Evolutionary conservation across 148 eudicot genomes (phyloP).

Genomic region (Camellia lanceoleosa): DNA sequence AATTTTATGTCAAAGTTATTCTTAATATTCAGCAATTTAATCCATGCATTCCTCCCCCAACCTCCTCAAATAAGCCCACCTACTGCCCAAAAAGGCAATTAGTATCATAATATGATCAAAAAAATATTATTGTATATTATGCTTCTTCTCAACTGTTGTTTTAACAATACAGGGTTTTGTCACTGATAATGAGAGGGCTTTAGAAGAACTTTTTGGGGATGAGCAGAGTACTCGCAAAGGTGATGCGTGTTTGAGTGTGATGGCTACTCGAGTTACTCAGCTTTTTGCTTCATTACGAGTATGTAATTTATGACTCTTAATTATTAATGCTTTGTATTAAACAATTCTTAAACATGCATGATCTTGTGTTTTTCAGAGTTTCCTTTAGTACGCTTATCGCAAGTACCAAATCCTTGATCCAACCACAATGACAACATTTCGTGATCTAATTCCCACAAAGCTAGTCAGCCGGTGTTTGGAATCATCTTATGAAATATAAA

Average conservation of each 20-base stretch:
- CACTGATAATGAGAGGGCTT: slow-evolving; percentile 85
- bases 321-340: too few species aligned
- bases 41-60: not conserved
- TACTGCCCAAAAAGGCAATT: not conserved
- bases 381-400: too few species aligned
- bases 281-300: slow-evolving; percentile 90
- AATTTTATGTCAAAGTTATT: not conserved
- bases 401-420: too few species aligned
- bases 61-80: not conserved
- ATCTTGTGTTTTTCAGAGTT: too few species aligned
- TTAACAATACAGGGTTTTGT: slow-evolving; percentile 57
- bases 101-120: too few species aligned
- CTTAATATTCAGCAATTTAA: not conserved
- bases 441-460: too few species aligned
- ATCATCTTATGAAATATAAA: too few species aligned
- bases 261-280: slow-evolving; percentile 85
- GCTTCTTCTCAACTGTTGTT: not conserved
- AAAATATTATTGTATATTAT: not conserved
- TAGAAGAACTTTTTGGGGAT: slow-evolving; percentile 90
- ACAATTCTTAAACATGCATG: too few species aligned
- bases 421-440: too few species aligned
- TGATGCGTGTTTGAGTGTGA: slow-evolving; percentile 63
- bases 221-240: slow-evolving; percentile 69
- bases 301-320: too few species aligned
- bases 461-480: too few species aligned